A percentile compares a stretch with the other conserved stretches of the same genome.
Evolutionary conservation across 225 moss, liverwort and hornwort species (phyloP).

Genomic region (Marchantia polymorpha): DNA sequence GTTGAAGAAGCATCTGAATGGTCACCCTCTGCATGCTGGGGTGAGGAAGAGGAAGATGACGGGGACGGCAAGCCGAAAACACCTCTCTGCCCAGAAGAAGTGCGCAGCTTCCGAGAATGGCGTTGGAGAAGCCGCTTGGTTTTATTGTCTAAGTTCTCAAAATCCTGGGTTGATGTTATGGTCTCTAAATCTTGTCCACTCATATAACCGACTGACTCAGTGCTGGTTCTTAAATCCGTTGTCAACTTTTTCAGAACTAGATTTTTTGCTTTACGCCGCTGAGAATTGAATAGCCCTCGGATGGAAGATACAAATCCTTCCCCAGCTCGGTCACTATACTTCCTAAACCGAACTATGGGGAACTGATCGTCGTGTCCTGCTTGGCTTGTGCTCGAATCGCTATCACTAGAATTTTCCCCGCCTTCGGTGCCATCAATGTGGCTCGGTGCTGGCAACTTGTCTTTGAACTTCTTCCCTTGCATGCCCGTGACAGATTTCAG

Average conservation of each 20-base stretch:
- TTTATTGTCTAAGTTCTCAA: slow-evolving; percentile 49
- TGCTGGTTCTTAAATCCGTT: slow-evolving; percentile 59
- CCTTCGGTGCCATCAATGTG: slow-evolving; percentile 42
- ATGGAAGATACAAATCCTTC: slow-evolving; percentile 89
- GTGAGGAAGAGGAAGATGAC: slow-evolving; percentile 41
- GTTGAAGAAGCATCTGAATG: slow-evolving; percentile 73
- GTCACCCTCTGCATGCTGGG: slow-evolving; percentile 68
- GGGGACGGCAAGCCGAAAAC: slow-evolving; percentile 29
- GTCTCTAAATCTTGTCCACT: slow-evolving; percentile 65
- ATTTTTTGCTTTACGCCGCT: slow-evolving; percentile 73
- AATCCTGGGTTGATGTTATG: slow-evolving; percentile 57
- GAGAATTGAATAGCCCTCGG: slow-evolving; percentile 70
- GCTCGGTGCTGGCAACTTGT: slow-evolving; percentile 66
- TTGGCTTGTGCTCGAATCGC: slow-evolving; percentile 62
- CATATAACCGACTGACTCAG: slow-evolving; percentile 38
- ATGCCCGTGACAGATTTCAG: slow-evolving; percentile 95
- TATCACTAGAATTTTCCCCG: slow-evolving; percentile 61
- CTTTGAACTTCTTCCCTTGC: slow-evolving; percentile 98
- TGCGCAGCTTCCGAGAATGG: slow-evolving; percentile 62
- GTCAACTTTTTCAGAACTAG: slow-evolving; percentile 74
- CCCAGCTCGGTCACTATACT: slow-evolving; percentile 80
- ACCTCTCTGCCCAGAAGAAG: slow-evolving; percentile 51
- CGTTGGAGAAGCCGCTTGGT: slow-evolving; percentile 67
- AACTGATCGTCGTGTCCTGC: slow-evolving; percentile 56
- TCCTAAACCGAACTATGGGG: slow-evolving; percentile 47